Conservation (phyloP, 768 basidiomycete species). For the Hortiboletus flavorubellus region DNA sequence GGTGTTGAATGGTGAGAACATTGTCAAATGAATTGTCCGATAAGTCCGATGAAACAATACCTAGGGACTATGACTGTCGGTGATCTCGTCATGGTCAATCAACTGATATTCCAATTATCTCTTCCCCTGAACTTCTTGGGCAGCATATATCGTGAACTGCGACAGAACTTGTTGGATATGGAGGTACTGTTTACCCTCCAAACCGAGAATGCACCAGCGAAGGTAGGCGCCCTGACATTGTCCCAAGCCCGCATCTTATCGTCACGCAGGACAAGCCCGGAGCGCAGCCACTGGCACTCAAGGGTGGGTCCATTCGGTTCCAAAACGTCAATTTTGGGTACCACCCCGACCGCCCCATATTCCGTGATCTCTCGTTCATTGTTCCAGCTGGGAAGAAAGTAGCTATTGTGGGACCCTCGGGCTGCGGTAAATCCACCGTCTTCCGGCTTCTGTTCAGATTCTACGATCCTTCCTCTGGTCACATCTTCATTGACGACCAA, state of each 20-base stretch:
- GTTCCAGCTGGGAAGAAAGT: constrained; percentile 96
- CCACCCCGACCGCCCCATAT: constrained; percentile 89
- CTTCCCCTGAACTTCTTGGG: constrained; percentile 96
- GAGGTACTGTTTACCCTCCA: constrained; percentile 90
- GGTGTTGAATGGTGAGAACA: constrained; percentile 69
- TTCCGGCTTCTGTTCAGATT: constrained; percentile 93
- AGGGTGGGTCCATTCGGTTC: constrained; percentile 87
- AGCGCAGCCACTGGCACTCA: constrained; percentile 64
- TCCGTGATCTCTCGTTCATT: constrained; percentile 81
- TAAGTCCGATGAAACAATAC: constrained; percentile 1
- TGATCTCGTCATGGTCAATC: constrained; percentile 99
- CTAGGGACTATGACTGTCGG: constrained; percentile 96
- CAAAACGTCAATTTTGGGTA: constrained; percentile 92
- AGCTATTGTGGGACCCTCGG: constrained; percentile 95
- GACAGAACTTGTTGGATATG: constrained; percentile 97
- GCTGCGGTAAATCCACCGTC: constrained; percentile 96
- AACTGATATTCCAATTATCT: constrained; percentile 95
- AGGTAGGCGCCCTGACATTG: constrained; percentile 36
- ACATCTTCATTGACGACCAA: constrained; percentile 87
- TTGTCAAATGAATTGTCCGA: background rate
- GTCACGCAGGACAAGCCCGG: constrained; percentile 57
- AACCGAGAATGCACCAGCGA: constrained; percentile 69
- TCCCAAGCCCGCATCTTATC: background rate
- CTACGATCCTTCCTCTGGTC: constrained; percentile 80
- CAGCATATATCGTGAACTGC: constrained; percentile 94